Percentiles rank a stretch among this genome's conserved stretches.
Evolutionary conservation across 2,329 filamentous ascomycete species (phyloP).

Genomic region (Podosphaera xanthii): DNA sequence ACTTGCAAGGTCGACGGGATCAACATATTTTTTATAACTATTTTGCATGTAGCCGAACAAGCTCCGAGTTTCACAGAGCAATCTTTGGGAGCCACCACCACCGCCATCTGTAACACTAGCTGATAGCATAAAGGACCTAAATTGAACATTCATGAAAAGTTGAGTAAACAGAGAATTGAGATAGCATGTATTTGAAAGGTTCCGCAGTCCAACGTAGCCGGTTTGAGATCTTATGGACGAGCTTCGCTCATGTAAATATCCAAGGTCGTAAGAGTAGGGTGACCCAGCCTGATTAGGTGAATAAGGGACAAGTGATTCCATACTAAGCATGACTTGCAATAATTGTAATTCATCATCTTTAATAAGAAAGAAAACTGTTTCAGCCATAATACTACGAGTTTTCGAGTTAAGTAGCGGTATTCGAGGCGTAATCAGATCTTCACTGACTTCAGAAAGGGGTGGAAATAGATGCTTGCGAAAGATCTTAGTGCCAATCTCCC

Average conservation of each 20-base stretch:
- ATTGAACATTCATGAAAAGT: constrained; percentile 82
- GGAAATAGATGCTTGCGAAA: constrained; percentile 48
- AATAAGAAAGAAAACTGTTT: constrained; percentile 33
- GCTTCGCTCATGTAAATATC: constrained; percentile 37
- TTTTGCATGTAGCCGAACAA: constrained; percentile 77
- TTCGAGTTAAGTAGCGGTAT: constrained; percentile 28
- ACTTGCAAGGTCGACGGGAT: constrained; percentile 48
- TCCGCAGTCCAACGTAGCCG: constrained; percentile 74
- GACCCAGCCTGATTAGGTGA: constrained; percentile 15
- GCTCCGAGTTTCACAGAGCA: constrained; percentile 56
- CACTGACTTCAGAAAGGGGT: constrained; percentile 14
- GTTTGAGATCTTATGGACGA: constrained; percentile 51
- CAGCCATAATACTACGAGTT: constrained; percentile 36
- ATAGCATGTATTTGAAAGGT: constrained; percentile 91
- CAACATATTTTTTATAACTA: constrained; percentile 47
- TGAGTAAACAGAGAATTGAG: constrained; percentile 87
- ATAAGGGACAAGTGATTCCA: constrained; percentile 28
- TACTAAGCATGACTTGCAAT: constrained; percentile 25
- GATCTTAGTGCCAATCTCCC: constrained; percentile 25
- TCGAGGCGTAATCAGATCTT: constrained; percentile 14
- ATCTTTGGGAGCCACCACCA: constrained; percentile 29
- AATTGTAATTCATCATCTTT: constrained; percentile 28
- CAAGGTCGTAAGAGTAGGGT: constrained; percentile 37
- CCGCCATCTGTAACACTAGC: constrained; percentile 28
- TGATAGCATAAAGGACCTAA: constrained; percentile 62